Conservation (phyloP, 2,329 filamentous ascomycete genomes). For the Myriosclerotinia duriaeana region DNA sequence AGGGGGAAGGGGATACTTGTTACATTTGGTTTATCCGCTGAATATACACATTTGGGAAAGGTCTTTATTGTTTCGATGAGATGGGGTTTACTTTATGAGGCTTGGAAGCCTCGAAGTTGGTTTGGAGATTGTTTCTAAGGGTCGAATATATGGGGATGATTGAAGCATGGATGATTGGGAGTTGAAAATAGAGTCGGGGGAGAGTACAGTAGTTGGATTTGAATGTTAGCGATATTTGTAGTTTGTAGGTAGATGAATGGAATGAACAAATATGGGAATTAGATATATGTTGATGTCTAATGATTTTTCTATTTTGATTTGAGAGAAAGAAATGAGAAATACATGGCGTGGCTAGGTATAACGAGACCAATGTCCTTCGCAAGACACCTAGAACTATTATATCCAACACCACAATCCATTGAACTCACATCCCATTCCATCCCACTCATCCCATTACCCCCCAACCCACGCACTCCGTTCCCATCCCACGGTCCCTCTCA, state of each 20-base stretch:
- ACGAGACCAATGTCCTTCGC: not conserved
- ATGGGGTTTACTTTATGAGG: not conserved
- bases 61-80: not conserved
- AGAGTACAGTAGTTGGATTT: not conserved
- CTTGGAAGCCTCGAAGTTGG: not conserved
- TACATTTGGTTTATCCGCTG: not conserved
- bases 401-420: not conserved
- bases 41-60: not conserved
- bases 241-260: not conserved
- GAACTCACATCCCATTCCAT: no score
- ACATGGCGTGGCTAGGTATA: not conserved
- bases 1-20: not conserved
- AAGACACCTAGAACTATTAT: not conserved
- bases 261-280: not conserved
- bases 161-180: not conserved
- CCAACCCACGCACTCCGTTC: constrained; percentile 10
- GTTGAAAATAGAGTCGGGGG: not conserved
- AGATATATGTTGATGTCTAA: not conserved
- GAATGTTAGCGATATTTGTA: not conserved
- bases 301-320: not conserved
- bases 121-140: constrained; percentile 13
- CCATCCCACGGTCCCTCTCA: constrained; percentile 13
- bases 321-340: not conserved
- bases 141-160: not conserved
- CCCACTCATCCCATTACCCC: not conserved